Conservation (phyloP, 1,284 basidiomycete species). For the Caloboletus firmus region DNA sequence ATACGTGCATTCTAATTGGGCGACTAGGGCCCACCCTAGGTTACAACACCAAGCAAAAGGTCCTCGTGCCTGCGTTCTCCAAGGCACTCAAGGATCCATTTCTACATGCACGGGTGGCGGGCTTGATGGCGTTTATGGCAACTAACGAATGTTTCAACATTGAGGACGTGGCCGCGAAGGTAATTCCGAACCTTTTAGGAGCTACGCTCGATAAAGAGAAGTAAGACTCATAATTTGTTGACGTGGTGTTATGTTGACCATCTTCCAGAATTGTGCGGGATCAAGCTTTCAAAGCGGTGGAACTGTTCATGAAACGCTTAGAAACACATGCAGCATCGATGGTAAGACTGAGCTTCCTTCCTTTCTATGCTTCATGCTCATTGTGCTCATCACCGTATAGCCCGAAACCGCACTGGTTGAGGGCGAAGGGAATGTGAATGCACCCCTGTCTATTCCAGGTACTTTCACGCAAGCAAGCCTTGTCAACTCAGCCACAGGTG, state of each 20-base stretch:
- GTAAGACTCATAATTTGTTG: constrained; percentile 38
- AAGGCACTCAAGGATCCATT: constrained; percentile 61
- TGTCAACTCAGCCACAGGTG: constrained; percentile 84
- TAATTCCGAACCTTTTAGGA: constrained; percentile 82
- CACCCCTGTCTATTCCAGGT: constrained; percentile 37
- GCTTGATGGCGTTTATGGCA: constrained; percentile 95
- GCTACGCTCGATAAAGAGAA: constrained; percentile 89
- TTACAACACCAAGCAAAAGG: too few relatives aligned
- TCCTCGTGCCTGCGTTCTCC: too few relatives aligned
- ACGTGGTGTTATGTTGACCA: constrained; percentile 4
- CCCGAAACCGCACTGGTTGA: constrained; percentile 64
- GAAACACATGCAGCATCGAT: constrained; percentile 77
- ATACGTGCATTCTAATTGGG: constrained; percentile 96
- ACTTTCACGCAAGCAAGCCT: constrained; percentile 52
- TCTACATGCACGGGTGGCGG: constrained; percentile 91
- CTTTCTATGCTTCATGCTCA: background rate
- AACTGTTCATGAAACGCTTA: constrained; percentile 82
- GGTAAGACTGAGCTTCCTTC: constrained; percentile 46
- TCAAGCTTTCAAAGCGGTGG: constrained; percentile 90
- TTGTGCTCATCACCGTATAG: constrained; percentile 38
- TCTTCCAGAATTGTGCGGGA: constrained; percentile 76
- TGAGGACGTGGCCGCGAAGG: constrained; percentile 87
- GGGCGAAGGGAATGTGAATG: constrained; percentile 34
- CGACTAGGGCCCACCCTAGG: constrained; percentile 16
- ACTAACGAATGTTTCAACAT: constrained; percentile 88